Evolutionary conservation across 2,329 filamentous ascomycete species (phyloP).

Genomic region (Talaromyces amestolkiae): DNA sequence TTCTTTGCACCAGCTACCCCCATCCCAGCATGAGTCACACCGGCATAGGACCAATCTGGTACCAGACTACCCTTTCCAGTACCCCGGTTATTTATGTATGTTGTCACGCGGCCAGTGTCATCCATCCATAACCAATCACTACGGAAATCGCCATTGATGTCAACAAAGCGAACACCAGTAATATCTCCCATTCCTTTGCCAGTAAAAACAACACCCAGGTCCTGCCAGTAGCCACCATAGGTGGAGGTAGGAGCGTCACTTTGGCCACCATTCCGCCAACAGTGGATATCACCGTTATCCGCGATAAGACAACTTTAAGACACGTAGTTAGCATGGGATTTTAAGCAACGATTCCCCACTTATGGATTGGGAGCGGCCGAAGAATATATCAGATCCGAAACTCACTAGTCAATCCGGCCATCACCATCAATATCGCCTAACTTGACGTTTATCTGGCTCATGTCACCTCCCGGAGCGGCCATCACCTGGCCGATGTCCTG

Average conservation of each 20-base stretch:
- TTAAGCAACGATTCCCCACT: too few relatives aligned
- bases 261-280: background rate
- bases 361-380: too few relatives aligned
- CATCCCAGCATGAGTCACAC: background rate
- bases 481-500: background rate
- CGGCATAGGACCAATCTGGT: background rate
- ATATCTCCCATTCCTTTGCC: background rate
- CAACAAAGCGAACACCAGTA: conserved; percentile 20
- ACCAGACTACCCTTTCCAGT: background rate
- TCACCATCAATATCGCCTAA: background rate
- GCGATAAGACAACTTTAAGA: background rate
- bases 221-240: conserved; percentile 3
- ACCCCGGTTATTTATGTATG: background rate
- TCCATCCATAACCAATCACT: conserved; percentile 25
- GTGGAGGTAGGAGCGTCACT: too few relatives aligned
- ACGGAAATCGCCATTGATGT: conserved; percentile 29
- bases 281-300: background rate
- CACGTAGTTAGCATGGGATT: too few relatives aligned
- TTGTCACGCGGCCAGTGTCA: conserved; percentile 10
- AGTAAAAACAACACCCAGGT: background rate
- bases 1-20: background rate
- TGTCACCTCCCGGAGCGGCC: background rate
- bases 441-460: background rate
- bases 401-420: background rate
- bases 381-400: too few relatives aligned